Evolutionary conservation across 495 filamentous ascomycete species (phyloP).

Genomic region (Penicillium daleae): DNA sequence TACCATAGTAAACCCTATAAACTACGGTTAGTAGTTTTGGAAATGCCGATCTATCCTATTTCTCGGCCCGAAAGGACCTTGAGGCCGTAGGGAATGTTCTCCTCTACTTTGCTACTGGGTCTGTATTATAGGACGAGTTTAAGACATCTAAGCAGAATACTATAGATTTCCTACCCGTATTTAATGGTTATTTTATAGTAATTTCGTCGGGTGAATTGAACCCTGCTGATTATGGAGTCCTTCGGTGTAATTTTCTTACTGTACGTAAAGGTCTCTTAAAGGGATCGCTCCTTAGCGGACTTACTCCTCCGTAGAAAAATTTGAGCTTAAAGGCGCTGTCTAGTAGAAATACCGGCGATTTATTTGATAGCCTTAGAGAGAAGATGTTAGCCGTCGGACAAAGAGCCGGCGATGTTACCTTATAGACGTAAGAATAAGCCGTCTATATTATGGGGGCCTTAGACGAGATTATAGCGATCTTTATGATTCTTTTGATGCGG

Average conservation of each 20-base stretch:
- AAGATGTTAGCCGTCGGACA: neutral
- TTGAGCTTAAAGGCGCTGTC: neutral
- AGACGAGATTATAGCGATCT: neutral
- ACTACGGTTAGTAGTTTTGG: neutral
- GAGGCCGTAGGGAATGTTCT: neutral
- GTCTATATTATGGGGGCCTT: neutral
- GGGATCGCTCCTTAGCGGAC: neutral
- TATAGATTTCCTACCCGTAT: neutral
- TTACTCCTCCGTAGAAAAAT: neutral
- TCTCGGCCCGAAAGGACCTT: neutral
- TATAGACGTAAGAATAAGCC: neutral
- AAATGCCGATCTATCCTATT: neutral
- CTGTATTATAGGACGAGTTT: neutral
- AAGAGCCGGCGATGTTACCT: neutral
- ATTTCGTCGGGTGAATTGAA: neutral
- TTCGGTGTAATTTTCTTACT: neutral
- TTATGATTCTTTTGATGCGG: neutral
- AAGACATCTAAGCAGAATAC: neutral
- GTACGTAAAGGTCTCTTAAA: neutral
- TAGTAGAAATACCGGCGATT: neutral
- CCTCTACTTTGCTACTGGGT: neutral
- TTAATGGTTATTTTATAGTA: neutral
- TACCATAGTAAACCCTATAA: neutral
- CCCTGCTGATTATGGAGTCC: neutral
- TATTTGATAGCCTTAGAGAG: neutral